Conservation (phyloP, 352 stramenopile genomes). For the Thraustotheca clavata region DNA sequence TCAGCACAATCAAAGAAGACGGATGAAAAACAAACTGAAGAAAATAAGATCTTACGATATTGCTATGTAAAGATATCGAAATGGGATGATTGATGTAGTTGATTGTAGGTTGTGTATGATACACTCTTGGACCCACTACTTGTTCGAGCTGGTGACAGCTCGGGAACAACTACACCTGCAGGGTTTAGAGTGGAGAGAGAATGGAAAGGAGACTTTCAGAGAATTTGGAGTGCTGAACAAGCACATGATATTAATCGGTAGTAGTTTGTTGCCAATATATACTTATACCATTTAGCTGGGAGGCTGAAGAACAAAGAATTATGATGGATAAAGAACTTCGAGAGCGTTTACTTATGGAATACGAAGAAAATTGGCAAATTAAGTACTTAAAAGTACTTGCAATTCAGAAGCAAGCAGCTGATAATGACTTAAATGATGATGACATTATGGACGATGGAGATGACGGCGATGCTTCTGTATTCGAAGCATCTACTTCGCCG, state of each 20-base stretch:
- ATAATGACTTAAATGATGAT: slow-evolving; percentile 35
- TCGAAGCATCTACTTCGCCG: neutral
- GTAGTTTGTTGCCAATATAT: neutral
- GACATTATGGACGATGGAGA: slow-evolving; percentile 62
- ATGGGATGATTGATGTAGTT: neutral
- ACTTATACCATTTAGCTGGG: slow-evolving; percentile 27
- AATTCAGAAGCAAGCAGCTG: slow-evolving; percentile 52
- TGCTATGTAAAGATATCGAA: slow-evolving; percentile 34
- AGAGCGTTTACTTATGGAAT: slow-evolving; percentile 52
- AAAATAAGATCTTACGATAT: slow-evolving; percentile 32
- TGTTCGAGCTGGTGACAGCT: neutral
- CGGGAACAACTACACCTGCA: neutral
- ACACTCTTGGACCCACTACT: slow-evolving; percentile 4
- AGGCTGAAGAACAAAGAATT: slow-evolving; percentile 47
- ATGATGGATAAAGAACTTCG: slow-evolving; percentile 36
- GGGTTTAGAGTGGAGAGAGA: slow-evolving; percentile 8
- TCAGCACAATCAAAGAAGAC: slow-evolving; percentile 7
- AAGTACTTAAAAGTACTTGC: slow-evolving; percentile 46
- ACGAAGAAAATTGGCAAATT: slow-evolving; percentile 37
- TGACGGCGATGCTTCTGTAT: slow-evolving; percentile 39
- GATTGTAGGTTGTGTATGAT: slow-evolving; percentile 13
- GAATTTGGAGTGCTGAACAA: slow-evolving; percentile 56
- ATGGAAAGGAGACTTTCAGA: slow-evolving; percentile 33
- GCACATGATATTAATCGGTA: slow-evolving; percentile 29
- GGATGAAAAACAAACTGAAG: slow-evolving; percentile 28